Conservation (phyloP, 257 asterid genomes). For the Solanum clarkiae region DNA sequence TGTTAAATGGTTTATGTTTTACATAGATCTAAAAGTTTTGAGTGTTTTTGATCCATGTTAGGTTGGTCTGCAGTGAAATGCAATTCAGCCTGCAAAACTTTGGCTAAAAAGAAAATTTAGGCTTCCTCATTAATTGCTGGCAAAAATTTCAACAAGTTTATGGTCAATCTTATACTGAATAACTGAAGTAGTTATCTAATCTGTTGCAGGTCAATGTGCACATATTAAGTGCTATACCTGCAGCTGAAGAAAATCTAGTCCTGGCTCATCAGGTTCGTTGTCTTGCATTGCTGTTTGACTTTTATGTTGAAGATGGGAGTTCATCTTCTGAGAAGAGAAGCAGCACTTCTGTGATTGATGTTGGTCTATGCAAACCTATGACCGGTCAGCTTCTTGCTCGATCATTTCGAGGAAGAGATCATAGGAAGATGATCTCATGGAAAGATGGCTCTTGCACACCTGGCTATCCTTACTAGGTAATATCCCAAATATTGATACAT, state of each 20-base stretch:
- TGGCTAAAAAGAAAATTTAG: background rate
- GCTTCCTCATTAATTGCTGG: background rate
- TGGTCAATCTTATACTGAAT: background rate
- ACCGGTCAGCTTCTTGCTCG: slow-evolving; percentile 54
- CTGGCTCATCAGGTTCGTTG: slow-evolving; percentile 76
- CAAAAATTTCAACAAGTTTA: background rate
- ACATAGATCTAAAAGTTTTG: background rate
- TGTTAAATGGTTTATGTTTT: background rate
- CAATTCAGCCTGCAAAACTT: background rate
- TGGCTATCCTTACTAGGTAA: slow-evolving; percentile 62
- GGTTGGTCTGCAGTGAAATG: background rate
- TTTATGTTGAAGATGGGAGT: slow-evolving; percentile 43
- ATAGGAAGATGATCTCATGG: slow-evolving; percentile 92
- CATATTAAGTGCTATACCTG: slow-evolving; percentile 45
- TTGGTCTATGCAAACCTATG: slow-evolving; percentile 72
- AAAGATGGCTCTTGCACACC: slow-evolving; percentile 50
- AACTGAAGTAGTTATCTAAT: background rate
- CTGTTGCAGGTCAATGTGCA: slow-evolving; percentile 69
- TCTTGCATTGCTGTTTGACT: slow-evolving; percentile 88
- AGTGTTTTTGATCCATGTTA: background rate
- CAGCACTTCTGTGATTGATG: slow-evolving; percentile 52
- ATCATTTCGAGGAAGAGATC: slow-evolving; percentile 84
- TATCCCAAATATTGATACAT: background rate
- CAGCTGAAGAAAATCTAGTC: slow-evolving; percentile 43
- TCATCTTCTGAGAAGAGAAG: slow-evolving; percentile 29